phyloP scores from a whole-genome alignment of 1,139 yeast genomes.

The Nakaseomyces bracarensis region DNA sequence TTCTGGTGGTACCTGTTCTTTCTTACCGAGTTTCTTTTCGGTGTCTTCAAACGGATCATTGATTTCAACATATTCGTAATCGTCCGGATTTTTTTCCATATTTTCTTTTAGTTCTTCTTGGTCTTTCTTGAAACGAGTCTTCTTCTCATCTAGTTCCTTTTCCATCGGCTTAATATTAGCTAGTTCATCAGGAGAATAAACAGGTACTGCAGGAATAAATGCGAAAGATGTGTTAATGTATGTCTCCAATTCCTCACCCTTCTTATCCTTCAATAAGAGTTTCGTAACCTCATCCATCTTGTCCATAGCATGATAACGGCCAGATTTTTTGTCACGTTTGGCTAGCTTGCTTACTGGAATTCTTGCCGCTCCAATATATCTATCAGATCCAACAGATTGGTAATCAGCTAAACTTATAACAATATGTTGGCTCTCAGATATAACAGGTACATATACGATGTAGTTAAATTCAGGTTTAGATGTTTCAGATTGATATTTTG shows the following conservation, averaged over 20 bases:
- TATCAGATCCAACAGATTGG: conserved; percentile 54
- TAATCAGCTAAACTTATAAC: conserved; percentile 56
- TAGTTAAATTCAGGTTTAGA: conserved; percentile 49
- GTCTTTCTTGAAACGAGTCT: conserved; percentile 36
- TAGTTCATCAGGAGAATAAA: conserved; percentile 50
- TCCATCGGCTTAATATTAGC: conserved; percentile 38
- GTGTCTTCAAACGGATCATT: conserved; percentile 40
- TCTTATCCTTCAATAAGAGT: conserved; percentile 41
- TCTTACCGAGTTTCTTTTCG: conserved; percentile 33
- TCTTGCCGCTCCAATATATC: conserved; percentile 53
- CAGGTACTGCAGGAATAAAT: conserved; percentile 56
- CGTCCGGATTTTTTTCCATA: conserved; percentile 49
- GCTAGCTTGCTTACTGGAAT: conserved; percentile 45
- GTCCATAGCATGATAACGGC: conserved; percentile 36
- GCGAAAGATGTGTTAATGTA: conserved; percentile 48
- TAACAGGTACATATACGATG: conserved; percentile 53
- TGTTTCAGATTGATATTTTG: conserved; percentile 49
- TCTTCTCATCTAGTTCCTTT: conserved; percentile 34
- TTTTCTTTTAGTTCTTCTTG: conserved; percentile 40
- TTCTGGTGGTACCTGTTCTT: conserved; percentile 42
- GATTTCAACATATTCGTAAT: conserved; percentile 55
- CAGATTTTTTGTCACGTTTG: conserved; percentile 39
- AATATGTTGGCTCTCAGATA: conserved; percentile 53
- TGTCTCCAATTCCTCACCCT: conserved; percentile 40
- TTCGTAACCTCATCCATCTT: conserved; percentile 33